Base-by-base conservation (phyloP, 805 yeast genomes). In the Millerozyma acaciae region DNA sequence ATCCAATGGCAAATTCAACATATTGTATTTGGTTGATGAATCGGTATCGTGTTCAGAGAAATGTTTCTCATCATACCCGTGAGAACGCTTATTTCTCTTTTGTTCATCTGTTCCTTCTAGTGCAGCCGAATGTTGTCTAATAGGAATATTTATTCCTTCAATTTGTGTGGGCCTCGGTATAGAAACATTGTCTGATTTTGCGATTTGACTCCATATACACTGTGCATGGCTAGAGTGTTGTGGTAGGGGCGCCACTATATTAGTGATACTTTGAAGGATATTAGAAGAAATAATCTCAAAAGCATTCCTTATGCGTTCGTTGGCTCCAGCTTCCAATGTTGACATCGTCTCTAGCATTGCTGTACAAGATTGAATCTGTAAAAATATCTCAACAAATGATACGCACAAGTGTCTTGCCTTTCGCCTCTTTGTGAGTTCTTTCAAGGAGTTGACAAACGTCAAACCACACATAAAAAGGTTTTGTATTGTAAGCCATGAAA, bases 381-480 rank as follows among this genome's bases (percentile, higher is more conserved):
- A 15, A 20, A 40, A 33, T 9, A 36, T 31, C 18, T 40, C 44
- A 26, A 26, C 38, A 15, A 33, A 37, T 5, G 44, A 32, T n/a
- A 34, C 26, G 23, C 44, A 40, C 9, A 40, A 19, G 10, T 36
- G 28, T 9, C 18, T 12, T 2, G 30, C 16, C n/a, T 33, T 24
- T 5, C 24, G 27, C 2, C 21, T 10, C 17, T 37, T 28, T 4
- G 35, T 26, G 21, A 40, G 38, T 14, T 40, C 44, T 20, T 40
- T 40, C 27, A 40, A 29, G 4, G 44, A 40, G 24, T 34, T 40
- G n/a, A 34, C 40, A 26, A 28, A 40, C 5, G 44, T 40, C 13
- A 40, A 32, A 12, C 44, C 44, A 37, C 44, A 40, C 44, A 40
- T 40, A 15, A 40, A 40, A 6, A 40, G 35, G 19, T 40, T 40